These are phyloP conservation scores for Draba incana DNA, from an alignment of 345 rosid species.

Conservation along the genomic window DNA sequence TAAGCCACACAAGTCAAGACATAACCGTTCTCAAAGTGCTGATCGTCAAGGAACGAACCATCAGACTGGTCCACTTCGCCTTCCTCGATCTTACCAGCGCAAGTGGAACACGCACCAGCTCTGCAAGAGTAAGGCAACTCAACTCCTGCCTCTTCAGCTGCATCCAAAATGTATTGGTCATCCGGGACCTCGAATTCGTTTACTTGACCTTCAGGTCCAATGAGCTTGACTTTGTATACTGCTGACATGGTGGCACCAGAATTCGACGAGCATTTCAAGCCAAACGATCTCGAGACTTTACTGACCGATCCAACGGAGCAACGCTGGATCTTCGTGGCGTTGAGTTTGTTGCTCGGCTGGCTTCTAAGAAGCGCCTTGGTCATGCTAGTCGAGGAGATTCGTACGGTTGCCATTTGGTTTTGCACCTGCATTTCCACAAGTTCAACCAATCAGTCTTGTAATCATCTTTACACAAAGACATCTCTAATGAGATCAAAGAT, in stretches of 20 bases:
- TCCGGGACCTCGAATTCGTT: conserved; percentile 64
- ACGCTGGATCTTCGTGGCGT: conserved; percentile 27
- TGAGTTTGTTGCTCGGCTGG: conserved; percentile 37
- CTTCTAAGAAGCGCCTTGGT: conserved; percentile 49
- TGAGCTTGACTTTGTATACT: conserved; percentile 70
- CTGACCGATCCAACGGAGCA: conserved; percentile 53
- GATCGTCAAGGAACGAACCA: conserved; percentile 79
- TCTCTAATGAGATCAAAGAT: too few species aligned
- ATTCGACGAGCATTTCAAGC: conserved; percentile 58
- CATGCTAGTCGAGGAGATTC: conserved; percentile 50
- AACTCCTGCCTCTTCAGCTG: conserved; percentile 77
- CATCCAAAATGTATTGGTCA: conserved; percentile 69
- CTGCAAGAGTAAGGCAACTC: conserved; percentile 91
- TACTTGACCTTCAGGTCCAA: conserved; percentile 69
- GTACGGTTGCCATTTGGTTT: conserved; percentile 54
- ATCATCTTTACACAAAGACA: background rate
- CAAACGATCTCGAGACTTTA: conserved; percentile 56
- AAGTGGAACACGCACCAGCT: conserved; percentile 92
- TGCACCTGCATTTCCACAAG: conserved; percentile 23
- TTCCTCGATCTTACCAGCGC: conserved; percentile 66
- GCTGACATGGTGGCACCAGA: conserved; percentile 57
- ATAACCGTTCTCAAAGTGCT: conserved; percentile 59
- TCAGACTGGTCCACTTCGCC: conserved; percentile 83
- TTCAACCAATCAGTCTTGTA: background rate
- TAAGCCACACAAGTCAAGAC: conserved; percentile 76